These are phyloP conservation scores for Coemansia sp. DNA, from an alignment of 192 early-diverging fungal species.

Conservation along the genomic window DNA sequence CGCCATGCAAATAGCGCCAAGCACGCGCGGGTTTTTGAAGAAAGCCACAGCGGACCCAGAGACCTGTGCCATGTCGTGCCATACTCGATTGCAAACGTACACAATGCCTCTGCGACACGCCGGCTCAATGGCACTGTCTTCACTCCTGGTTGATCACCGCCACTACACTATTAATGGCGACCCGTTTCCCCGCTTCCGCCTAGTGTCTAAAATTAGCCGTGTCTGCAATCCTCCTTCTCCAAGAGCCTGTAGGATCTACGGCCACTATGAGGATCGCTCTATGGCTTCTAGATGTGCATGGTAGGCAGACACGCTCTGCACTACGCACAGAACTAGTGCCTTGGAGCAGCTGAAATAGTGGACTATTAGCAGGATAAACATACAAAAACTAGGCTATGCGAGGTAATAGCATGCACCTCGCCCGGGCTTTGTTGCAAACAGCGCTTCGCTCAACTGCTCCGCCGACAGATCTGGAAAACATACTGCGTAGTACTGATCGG, in stretches of 20 bases:
- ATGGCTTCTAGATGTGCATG: conserved; percentile 2
- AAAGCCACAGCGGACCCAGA: background rate
- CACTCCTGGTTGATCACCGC: background rate
- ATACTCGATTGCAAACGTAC: background rate
- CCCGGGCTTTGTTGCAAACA: conserved; percentile 57
- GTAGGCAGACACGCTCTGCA: background rate
- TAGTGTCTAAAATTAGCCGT: conserved; percentile 3
- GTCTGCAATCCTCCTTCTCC: background rate
- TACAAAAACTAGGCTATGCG: background rate
- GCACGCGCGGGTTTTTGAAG: background rate
- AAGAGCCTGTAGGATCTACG: background rate
- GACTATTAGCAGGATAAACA: background rate
- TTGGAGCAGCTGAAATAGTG: background rate
- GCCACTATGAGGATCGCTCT: background rate
- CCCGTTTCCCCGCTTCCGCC: background rate
- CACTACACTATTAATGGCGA: background rate
- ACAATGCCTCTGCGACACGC: background rate
- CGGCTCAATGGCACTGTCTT: background rate
- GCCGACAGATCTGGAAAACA: conserved; percentile 55
- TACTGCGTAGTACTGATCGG: conserved; percentile 67
- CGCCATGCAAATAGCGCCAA: background rate
- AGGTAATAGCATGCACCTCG: conserved; percentile 46
- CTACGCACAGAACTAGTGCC: background rate
- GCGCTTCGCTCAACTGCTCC: conserved; percentile 58
- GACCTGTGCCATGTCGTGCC: background rate